Evolutionary conservation across 148 eudicot genomes (phyloP), one percentile per base, ranked within the genome.

Genomic region (Arctostaphylos glauca): DNA sequence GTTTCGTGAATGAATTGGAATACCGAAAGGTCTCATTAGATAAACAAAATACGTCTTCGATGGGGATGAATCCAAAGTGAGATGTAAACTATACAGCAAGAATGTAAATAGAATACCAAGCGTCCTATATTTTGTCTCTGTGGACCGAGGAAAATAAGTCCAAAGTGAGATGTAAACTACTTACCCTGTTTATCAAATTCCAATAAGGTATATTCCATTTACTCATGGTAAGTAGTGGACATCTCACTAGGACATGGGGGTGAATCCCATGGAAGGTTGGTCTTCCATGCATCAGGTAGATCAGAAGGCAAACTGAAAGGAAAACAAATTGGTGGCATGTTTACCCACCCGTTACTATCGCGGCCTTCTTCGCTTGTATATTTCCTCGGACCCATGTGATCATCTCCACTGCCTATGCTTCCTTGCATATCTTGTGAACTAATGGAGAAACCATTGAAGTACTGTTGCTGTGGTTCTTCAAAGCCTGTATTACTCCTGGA

Each of bases 141-240:
- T 31, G 38, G 38, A 31, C 38, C 38, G 38, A 31, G 38, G 38
- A 31, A 31, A 31, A 31, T 71, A 14, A n/a, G 19, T n/a, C 77
- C 6, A 44, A 74, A 47, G 77, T 47, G 53, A 73, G 76, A 74
- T 47, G 77, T n/a, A 47, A 73, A 74, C 77, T 74, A 74, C 77
- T 16, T 74, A n/a, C 54, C 31, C 54, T 16, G 31, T 43, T 9
- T 44, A 73, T 44, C 38, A 4, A 4, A 38, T 68, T 68, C 73
- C 73, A 0, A 14, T 50, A 47, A 59, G 59, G 77, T 76, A 74
- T 76, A 74, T 84, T 80, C 82, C 87, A 86, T 72, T 89, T 89
- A 88, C 84, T 88, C 10, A 88, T 87, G 87, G 81, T 87, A 88
- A 68, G 84, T 86, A n/a, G 90, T 83, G n/a, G 91, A 90, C 84